Percentiles rank a stretch among this genome's conserved stretches.
These are phyloP conservation scores for Fragosphaeria purpurea DNA, from an alignment of 2,329 filamentous ascomycete species.

Conservation along the genomic window DNA sequence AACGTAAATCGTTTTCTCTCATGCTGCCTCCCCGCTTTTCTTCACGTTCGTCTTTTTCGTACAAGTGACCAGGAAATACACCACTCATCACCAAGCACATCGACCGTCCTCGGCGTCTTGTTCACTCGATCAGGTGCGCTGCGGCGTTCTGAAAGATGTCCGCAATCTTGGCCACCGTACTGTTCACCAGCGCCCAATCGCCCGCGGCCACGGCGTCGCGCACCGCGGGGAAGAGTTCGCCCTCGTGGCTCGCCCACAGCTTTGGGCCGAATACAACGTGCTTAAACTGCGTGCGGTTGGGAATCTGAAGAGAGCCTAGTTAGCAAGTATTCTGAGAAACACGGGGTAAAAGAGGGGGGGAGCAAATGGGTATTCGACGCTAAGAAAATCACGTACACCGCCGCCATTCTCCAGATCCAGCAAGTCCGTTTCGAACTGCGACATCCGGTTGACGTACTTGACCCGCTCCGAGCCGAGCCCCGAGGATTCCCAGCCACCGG, in stretches of 20 bases:
- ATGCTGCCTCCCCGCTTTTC: background rate
- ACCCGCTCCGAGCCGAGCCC: slow-evolving; percentile 57
- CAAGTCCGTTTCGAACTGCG: slow-evolving; percentile 70
- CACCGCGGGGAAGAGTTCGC: slow-evolving; percentile 70
- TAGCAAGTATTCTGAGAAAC: slow-evolving; percentile 3
- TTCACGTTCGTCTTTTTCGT: no score
- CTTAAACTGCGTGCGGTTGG: slow-evolving; percentile 85
- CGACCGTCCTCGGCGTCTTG: no score
- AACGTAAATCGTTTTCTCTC: background rate
- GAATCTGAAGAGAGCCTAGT: slow-evolving; percentile 43
- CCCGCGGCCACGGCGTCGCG: slow-evolving; percentile 64
- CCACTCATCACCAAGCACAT: no score
- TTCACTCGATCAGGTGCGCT: slow-evolving; percentile 13
- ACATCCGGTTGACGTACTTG: slow-evolving; percentile 70
- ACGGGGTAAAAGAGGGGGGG: no score
- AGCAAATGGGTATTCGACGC: no score
- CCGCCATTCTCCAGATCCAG: slow-evolving; percentile 63
- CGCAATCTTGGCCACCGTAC: slow-evolving; percentile 62
- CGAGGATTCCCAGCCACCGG: slow-evolving; percentile 66
- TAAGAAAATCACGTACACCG: slow-evolving; percentile 53
- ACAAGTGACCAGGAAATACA: no score
- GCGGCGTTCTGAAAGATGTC: slow-evolving; percentile 54
- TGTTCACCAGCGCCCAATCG: slow-evolving; percentile 60
- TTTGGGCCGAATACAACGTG: slow-evolving; percentile 84
- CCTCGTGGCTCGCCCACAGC: slow-evolving; percentile 60